Base-by-base conservation (phyloP, 352 stramenopile species). In the Aphanomyces stellatus region DNA sequence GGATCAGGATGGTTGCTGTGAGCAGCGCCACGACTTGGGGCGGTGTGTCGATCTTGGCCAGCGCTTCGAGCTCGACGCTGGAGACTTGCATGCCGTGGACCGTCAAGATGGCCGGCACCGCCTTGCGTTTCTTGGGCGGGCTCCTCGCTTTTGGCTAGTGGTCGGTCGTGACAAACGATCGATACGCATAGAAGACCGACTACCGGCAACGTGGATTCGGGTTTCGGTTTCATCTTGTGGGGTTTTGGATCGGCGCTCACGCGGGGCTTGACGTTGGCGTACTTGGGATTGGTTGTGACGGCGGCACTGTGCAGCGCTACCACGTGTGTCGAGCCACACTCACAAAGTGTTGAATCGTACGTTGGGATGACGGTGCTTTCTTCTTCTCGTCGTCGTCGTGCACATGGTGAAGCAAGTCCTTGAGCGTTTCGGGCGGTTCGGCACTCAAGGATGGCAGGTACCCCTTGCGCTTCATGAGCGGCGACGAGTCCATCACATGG, bases 391-490 rank as follows among this genome's bases (percentile, higher is more conserved):
- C 57, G 51, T 68, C 69, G n/a, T 74, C 55, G 28, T 84, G 73
- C 3, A 85, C 77, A 8, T 73, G 82, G 6, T 74, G 71, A 51
- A 89, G 78, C 4, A 91, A 69, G 34, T 91, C 72, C 13, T 74
- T 76, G 11, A 89, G 73, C 22, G 78, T 91, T 57, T 88, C 88
- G 0, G 82, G 71, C 0, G 82, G 79, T 30, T 80, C 87, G 30
- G 77, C 70, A 5, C 76, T 71, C 11, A 91, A 66, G 27, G 80
- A 81, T 33, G 82, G 82, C 33, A 89, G 53, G 24, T 85, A 75
- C 0, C 80, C 80, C 43, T 85, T 85, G 41, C 80, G 77, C 69
- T 89, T 89, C 78, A 89, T 87, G 73, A 91, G 88, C 13, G 71
- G 70, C 8, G 82, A 89, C 49, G 79, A 89, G 53, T 91, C 82